Conservation (phyloP, 805 yeast genomes). For the Starmera caribaea region DNA sequence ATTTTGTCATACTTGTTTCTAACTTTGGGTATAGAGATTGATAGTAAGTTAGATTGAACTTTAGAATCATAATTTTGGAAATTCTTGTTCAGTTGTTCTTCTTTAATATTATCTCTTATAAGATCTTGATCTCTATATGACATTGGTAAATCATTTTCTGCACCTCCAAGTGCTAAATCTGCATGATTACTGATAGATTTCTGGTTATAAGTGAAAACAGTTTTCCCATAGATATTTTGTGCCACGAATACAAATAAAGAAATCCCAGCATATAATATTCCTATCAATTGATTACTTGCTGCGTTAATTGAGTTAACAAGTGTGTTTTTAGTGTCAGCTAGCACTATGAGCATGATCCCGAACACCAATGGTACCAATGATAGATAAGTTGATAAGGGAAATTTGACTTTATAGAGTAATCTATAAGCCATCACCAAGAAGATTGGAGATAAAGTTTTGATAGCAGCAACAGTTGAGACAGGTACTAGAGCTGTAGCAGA, state of each 20-base stretch:
- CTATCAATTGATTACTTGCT: conserved; percentile 38
- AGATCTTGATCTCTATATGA: conserved; percentile 2
- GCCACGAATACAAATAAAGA: conserved; percentile 72
- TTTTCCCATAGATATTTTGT: conserved; percentile 82
- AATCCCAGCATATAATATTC: conserved; percentile 57
- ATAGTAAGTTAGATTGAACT: conserved; percentile 5
- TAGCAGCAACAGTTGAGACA: conserved; percentile 59
- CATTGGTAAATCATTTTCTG: conserved; percentile 3
- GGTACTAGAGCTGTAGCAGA: conserved; percentile 59
- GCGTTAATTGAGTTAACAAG: conserved; percentile 23
- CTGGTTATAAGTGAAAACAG: conserved; percentile 47
- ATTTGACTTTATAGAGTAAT: conserved; percentile 35
- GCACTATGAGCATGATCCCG: conserved; percentile 37
- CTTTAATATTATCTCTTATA: conserved; percentile 4
- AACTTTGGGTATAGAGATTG: conserved; percentile 8
- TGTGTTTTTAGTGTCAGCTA: conserved; percentile 21
- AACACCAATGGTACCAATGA: conserved; percentile 41
- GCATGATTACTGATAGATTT: conserved; percentile 15
- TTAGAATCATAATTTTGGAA: conserved; percentile 8
- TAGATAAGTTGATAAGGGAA: conserved; percentile 40
- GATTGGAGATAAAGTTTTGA: conserved; percentile 60
- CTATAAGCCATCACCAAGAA: conserved; percentile 50
- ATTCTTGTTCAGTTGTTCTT: conserved; percentile 3
- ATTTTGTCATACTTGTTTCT: conserved; percentile 61
- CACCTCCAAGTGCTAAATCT: conserved; percentile 12